phyloP scores from a whole-genome alignment of 306 rosid genomes.

The Hippophae rhamnoides region DNA sequence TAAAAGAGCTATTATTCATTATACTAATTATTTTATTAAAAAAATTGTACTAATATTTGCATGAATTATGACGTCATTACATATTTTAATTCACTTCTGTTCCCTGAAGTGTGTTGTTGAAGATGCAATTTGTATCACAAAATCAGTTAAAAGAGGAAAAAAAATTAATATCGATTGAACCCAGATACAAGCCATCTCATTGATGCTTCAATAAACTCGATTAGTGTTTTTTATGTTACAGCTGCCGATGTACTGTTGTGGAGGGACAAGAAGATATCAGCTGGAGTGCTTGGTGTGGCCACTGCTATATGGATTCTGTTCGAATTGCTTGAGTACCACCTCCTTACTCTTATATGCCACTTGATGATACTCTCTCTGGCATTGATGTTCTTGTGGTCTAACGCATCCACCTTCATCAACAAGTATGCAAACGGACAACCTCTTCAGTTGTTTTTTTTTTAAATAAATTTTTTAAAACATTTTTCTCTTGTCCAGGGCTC shows the following conservation, averaged over 20 bases:
- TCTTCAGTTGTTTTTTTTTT: neutral
- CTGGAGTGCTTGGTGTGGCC: conserved; percentile 51
- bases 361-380: conserved; percentile 48
- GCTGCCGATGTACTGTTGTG: conserved; percentile 91
- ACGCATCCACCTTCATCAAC: conserved; percentile 66
- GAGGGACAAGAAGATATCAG: conserved; percentile 88
- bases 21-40: no score
- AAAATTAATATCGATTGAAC: no score
- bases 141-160: no score
- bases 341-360: conserved; percentile 67
- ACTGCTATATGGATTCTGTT: conserved; percentile 76
- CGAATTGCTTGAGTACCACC: conserved; percentile 65
- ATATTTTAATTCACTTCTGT: no score
- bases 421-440: conserved; percentile 34
- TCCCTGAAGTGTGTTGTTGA: no score
- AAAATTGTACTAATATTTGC: no score
- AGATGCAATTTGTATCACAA: no score
- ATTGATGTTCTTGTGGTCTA: conserved; percentile 73
- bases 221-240: conserved; percentile 16
- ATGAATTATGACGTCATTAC: no score
- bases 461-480: neutral
- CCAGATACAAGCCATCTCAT: no score
- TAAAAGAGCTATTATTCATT: no score
- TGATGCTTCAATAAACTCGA: no score
- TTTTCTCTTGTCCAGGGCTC: conserved; percentile 35